These are phyloP conservation scores for Closterium sp. DNA, from an alignment of 139 green algal species.

Conservation along the genomic window DNA sequence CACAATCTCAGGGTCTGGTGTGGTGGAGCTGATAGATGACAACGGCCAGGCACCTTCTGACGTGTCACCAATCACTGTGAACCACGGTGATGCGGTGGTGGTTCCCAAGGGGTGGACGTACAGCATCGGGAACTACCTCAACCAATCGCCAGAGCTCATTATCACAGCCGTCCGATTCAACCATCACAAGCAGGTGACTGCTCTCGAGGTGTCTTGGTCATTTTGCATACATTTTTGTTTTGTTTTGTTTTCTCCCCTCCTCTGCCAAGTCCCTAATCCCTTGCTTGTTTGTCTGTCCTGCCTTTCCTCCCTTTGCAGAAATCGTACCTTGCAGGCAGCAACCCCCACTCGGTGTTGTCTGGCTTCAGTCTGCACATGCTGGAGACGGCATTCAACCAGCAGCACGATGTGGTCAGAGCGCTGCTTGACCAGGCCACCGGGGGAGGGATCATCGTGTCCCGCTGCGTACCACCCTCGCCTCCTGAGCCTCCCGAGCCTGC, in stretches of 20 bases:
- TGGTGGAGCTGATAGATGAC: too few relatives aligned
- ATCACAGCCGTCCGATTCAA: background rate
- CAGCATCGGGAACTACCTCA: background rate
- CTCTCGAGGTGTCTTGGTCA: too few relatives aligned
- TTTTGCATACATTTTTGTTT: too few relatives aligned
- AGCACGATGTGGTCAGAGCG: background rate
- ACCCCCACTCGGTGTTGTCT: background rate
- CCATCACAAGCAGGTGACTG: background rate
- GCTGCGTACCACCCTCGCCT: background rate
- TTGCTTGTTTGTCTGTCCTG: too few relatives aligned
- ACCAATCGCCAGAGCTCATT: background rate
- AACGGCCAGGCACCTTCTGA: background rate
- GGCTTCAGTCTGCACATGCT: background rate
- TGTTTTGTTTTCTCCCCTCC: too few relatives aligned
- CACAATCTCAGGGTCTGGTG: background rate
- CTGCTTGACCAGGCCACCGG: background rate
- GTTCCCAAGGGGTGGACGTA: background rate
- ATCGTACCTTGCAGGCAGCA: background rate
- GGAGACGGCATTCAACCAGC: background rate
- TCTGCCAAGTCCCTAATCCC: too few relatives aligned
- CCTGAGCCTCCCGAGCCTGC: background rate
- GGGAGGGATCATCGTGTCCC: background rate
- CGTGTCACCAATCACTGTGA: background rate
- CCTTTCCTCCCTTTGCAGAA: background rate
- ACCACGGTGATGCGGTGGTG: background rate